Conservation (phyloP, 306 rosid genomes). For the Sicyos baderoa region DNA sequence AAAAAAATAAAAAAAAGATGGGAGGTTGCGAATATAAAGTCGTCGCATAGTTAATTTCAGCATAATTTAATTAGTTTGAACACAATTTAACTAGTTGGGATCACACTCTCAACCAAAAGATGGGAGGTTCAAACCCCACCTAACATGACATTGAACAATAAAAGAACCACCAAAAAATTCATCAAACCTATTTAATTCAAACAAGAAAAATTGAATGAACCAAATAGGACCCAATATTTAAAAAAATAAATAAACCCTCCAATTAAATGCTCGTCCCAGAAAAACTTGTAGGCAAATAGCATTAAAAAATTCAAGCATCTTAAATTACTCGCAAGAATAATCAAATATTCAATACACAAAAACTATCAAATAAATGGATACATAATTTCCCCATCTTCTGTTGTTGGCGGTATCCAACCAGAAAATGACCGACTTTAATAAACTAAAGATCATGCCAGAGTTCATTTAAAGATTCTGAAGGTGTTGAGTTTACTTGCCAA, state of each 20-base stretch:
- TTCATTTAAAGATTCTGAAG: constrained; percentile 19
- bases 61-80: too few species aligned
- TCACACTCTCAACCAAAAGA: too few species aligned
- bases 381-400: neutral
- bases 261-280: neutral
- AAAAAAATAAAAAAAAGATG: too few species aligned
- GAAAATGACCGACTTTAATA: neutral
- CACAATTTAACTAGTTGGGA: too few species aligned
- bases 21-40: too few species aligned
- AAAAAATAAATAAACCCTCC: neutral
- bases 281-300: neutral
- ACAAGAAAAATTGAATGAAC: too few species aligned
- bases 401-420: neutral
- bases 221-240: too few species aligned
- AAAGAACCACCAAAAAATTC: neutral
- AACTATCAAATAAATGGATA: neutral
- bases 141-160: too few species aligned
- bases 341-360: neutral
- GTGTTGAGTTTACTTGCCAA: constrained; percentile 30
- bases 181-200: too few species aligned
- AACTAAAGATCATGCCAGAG: constrained; percentile 6
- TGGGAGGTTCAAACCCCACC: too few species aligned
- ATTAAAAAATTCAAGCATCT: neutral
- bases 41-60: too few species aligned
- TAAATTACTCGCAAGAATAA: neutral